Conservation (phyloP, 768 basidiomycete species). For the Hydnomerulius pinastri region DNA sequence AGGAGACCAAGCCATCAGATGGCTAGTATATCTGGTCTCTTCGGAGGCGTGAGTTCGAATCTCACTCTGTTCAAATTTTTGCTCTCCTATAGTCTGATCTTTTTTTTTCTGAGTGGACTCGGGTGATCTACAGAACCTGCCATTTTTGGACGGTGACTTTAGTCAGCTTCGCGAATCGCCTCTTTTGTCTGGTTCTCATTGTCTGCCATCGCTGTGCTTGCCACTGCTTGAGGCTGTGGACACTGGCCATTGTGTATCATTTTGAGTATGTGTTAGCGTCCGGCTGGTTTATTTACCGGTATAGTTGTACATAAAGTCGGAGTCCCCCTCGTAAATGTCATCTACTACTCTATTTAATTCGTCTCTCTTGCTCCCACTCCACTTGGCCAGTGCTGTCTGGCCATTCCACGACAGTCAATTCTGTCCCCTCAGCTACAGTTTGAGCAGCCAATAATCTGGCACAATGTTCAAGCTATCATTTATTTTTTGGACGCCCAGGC, state of each 20-base stretch:
- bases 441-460: neutral
- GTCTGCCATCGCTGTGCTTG: slow-evolving; percentile 1
- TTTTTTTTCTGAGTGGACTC: too few species aligned
- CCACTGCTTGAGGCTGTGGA: neutral
- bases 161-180: too few species aligned
- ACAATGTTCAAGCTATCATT: slow-evolving; percentile 49
- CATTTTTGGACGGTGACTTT: too few species aligned
- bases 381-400: neutral
- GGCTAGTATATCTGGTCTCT: too few species aligned
- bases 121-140: too few species aligned
- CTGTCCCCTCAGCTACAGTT: neutral
- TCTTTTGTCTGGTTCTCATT: slow-evolving; percentile 1
- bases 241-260: neutral
- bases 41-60: too few species aligned
- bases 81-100: too few species aligned
- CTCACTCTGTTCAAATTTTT: too few species aligned
- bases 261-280: neutral
- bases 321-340: neutral
- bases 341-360: neutral
- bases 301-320: slow-evolving; percentile 10
- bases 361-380: neutral
- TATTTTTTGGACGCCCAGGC: slow-evolving; percentile 53
- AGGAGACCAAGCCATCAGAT: too few species aligned
- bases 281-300: slow-evolving; percentile 18
- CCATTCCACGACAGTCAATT: neutral